A percentile compares a stretch with the other conserved stretches of the same genome.
Evolutionary conservation across 805 yeast species (phyloP).

Genomic region (baker's yeast (Saccharomyces cerevisiae)): DNA sequence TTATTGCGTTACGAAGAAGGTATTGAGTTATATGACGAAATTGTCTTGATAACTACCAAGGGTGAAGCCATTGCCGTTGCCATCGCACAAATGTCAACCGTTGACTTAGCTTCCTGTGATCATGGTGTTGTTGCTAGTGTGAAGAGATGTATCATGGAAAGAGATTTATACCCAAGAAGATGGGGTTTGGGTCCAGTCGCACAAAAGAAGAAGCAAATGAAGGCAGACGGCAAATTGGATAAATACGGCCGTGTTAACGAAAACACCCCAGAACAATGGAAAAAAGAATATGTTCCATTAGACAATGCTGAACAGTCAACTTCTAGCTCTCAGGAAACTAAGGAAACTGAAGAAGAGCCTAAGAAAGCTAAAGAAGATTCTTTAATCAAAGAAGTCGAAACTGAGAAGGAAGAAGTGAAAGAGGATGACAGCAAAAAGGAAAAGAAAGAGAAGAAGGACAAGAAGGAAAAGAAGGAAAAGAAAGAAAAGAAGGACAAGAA

Average conservation of each 20-base stretch:
- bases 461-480: slow-evolving; percentile 48
- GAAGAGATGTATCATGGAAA: slow-evolving; percentile 98
- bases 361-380: slow-evolving; percentile 36
- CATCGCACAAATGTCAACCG: slow-evolving; percentile 97
- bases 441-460: slow-evolving; percentile 52
- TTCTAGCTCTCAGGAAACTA: slow-evolving; percentile 25
- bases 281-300: slow-evolving; percentile 65
- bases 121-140: slow-evolving; percentile 98
- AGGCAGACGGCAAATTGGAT: slow-evolving; percentile 94
- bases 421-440: slow-evolving; percentile 44
- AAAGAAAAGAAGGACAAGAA: slow-evolving; percentile 43
- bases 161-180: slow-evolving; percentile 98
- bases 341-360: slow-evolving; percentile 34
- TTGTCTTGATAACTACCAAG: slow-evolving; percentile 94
- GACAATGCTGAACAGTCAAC: slow-evolving; percentile 46
- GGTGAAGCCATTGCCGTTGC: slow-evolving; percentile 99
- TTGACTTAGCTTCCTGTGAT: slow-evolving; percentile 91
- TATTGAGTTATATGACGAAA: slow-evolving; percentile 94
- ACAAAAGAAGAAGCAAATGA: slow-evolving; percentile 95
- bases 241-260: slow-evolving; percentile 91
- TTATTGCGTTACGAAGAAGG: slow-evolving; percentile 95
- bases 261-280: slow-evolving; percentile 90
- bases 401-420: slow-evolving; percentile 33
- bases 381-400: slow-evolving; percentile 33
- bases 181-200: slow-evolving; percentile 99